Evolutionary conservation across 1,284 basidiomycete genomes (phyloP), one percentile per base, ranked within the genome.

Genomic region (Tilletiopsis washingtonensis): DNA sequence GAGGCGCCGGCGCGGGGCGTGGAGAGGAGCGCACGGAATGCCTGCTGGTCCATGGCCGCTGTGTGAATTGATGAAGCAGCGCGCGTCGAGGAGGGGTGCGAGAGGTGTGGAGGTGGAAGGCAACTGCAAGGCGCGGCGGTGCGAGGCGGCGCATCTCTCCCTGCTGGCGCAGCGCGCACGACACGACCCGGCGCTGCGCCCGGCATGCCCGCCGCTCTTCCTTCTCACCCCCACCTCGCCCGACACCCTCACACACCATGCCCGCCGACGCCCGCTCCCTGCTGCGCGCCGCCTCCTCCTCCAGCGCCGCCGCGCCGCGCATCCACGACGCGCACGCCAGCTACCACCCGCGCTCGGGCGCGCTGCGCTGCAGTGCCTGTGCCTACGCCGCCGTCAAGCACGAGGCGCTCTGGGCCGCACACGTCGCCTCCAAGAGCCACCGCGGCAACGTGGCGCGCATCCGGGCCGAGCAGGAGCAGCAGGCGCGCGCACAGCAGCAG

Each of bases 11-110:
- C 23, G 3, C 17, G 15, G 23, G 49, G 40, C 14, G 52, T 44
- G 20, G 57, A 57, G 25, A 68, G 37, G 21, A 68, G 54, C 23
- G 56, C 34, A 5, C 66, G 59, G 38, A 69, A 69, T 20, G 62
- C 64, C 15, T 57, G 40, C 38, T 69, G 66, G 38, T 67, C 62
- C 66, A 69, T 69, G 4, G 19, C 52, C 42, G n/a, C n/a, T n/a
- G n/a, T n/a, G n/a, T n/a, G n/a, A n/a, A n/a, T n/a, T n/a, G n/a
- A n/a, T n/a, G n/a, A n/a, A n/a, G n/a, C n/a, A n/a, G n/a, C n/a
- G n/a, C n/a, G n/a, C n/a, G n/a, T n/a, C n/a, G n/a, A n/a, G n/a
- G n/a, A n/a, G n/a, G n/a, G n/a, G n/a, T n/a, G n/a, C n/a, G n/a
- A n/a, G n/a, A n/a, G n/a, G n/a, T n/a, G n/a, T n/a, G n/a, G n/a